Percentiles rank a stretch among this genome's conserved stretches.
Conservation (phyloP, 2,329 filamentous ascomycete genomes). For the Aspergillus ruber region DNA sequence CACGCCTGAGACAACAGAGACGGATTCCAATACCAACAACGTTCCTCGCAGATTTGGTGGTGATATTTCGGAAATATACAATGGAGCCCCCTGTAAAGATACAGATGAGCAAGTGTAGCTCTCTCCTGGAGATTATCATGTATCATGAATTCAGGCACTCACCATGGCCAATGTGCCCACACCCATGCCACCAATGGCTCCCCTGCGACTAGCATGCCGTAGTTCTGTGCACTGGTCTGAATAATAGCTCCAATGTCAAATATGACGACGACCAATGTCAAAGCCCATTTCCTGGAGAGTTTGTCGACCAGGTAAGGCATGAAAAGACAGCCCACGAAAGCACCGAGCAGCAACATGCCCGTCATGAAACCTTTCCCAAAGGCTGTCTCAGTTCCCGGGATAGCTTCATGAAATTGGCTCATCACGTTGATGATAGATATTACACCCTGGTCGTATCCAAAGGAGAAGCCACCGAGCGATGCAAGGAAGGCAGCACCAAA, state of each 20-base stretch:
- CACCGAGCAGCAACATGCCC: slow-evolving; percentile 39
- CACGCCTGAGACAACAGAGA: slow-evolving; percentile 19
- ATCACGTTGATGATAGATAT: slow-evolving; percentile 40
- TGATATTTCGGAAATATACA: slow-evolving; percentile 46
- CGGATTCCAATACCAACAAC: slow-evolving; percentile 15
- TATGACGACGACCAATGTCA: slow-evolving; percentile 22
- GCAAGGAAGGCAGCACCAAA: slow-evolving; percentile 40
- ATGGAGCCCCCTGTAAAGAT: slow-evolving; percentile 30
- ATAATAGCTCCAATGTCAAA: slow-evolving; percentile 43
- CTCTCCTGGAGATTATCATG: no score
- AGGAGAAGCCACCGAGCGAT: slow-evolving; percentile 37
- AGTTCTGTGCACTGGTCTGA: slow-evolving; percentile 21
- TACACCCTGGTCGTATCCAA: slow-evolving; percentile 35
- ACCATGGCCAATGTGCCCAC: slow-evolving; percentile 29
- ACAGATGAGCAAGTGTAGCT: no score
- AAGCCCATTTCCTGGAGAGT: slow-evolving; percentile 39
- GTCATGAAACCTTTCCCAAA: slow-evolving; percentile 31
- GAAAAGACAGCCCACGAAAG: slow-evolving; percentile 32
- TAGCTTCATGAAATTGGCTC: slow-evolving; percentile 40
- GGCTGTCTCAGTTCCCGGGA: slow-evolving; percentile 32
- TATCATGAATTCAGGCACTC: no score
- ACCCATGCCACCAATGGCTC: slow-evolving; percentile 34
- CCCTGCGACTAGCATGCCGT: slow-evolving; percentile 26
- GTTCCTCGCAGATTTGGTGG: slow-evolving; percentile 20
- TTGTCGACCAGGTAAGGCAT: slow-evolving; percentile 33